phyloP scores from a whole-genome alignment of 2,329 filamentous ascomycete species.

The Fusarium palustre region DNA sequence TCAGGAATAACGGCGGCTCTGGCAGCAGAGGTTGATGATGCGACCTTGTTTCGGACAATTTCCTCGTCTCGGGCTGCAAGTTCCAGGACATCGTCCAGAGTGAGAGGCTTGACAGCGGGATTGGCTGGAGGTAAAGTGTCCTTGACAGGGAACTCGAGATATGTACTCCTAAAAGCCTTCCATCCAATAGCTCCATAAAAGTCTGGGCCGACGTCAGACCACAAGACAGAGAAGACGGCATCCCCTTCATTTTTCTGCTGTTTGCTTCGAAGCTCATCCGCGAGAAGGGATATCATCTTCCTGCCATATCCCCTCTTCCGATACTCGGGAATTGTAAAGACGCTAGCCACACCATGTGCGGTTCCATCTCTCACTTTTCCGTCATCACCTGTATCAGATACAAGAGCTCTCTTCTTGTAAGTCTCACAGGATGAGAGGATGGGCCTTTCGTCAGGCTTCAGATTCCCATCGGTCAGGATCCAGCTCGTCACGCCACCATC shows the following conservation, averaged over 20 bases:
- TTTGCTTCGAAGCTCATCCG: constrained; percentile 51
- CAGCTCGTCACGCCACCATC: constrained; percentile 71
- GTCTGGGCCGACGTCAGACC: constrained; percentile 84
- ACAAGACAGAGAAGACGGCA: constrained; percentile 79
- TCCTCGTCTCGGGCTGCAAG: constrained; percentile 74
- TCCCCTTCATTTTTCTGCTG: constrained; percentile 49
- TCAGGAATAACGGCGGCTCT: constrained; percentile 52
- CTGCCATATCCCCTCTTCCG: constrained; percentile 81
- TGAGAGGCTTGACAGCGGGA: constrained; percentile 59
- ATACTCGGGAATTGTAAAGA: constrained; percentile 77
- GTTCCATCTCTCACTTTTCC: constrained; percentile 63
- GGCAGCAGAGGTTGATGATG: constrained; percentile 47
- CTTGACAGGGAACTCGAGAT: constrained; percentile 69
- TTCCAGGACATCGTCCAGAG: constrained; percentile 68
- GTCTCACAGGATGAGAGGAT: constrained; percentile 74
- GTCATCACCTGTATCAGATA: constrained; percentile 48
- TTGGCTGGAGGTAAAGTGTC: constrained; percentile 46
- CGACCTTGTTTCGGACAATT: constrained; percentile 67
- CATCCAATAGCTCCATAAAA: constrained; percentile 86
- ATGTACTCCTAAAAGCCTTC: constrained; percentile 78
- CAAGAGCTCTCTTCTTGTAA: constrained; percentile 68
- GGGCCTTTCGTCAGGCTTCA: constrained; percentile 57
- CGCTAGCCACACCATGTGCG: constrained; percentile 81
- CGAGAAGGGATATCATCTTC: constrained; percentile 78
- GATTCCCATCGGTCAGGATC: constrained; percentile 67